Evolutionary conservation across 176 grass and related monocot species (phyloP).

Genomic region (Eragrostis curvula): DNA sequence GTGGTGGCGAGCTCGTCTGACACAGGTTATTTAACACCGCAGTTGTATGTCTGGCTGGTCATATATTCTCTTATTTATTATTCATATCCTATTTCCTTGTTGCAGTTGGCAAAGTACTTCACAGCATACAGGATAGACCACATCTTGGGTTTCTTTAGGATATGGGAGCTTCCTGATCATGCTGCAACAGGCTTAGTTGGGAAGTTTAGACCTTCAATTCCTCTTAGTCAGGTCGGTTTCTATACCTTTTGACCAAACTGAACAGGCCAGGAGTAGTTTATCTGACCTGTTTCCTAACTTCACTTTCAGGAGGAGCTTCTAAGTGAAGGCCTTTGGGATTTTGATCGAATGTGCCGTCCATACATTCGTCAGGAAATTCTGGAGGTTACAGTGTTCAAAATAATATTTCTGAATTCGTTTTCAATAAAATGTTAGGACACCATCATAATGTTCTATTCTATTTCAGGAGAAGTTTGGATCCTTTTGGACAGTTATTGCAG

Average conservation of each 20-base stretch:
- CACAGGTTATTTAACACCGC: slow-evolving; percentile 66
- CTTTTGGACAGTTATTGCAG: slow-evolving; percentile 78
- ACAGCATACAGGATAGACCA: slow-evolving; percentile 99
- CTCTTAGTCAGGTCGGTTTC: slow-evolving; percentile 91
- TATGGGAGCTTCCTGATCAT: slow-evolving; percentile 98
- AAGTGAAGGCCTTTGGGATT: slow-evolving; percentile 93
- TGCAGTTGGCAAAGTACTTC: slow-evolving; percentile 96
- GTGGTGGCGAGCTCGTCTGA: slow-evolving; percentile 91
- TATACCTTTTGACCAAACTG: slow-evolving; percentile 15
- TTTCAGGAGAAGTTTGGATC: slow-evolving; percentile 88
- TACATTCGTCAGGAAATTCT: slow-evolving; percentile 82
- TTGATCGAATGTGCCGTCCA: slow-evolving; percentile 85
- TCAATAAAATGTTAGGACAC: slow-evolving; percentile 26
- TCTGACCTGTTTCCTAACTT: slow-evolving; percentile 47
- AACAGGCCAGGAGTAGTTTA: slow-evolving; percentile 36
- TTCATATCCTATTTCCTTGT: slow-evolving; percentile 37
- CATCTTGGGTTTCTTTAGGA: slow-evolving; percentile 99
- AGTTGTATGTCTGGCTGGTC: slow-evolving; percentile 26
- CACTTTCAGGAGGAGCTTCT: slow-evolving; percentile 86
- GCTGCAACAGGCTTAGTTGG: slow-evolving; percentile 86
- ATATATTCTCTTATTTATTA: slow-evolving; percentile 34
- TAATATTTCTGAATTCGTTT: neutral
- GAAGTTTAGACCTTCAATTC: slow-evolving; percentile 95
- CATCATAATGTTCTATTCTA: slow-evolving; percentile 15
- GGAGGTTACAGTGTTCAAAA: slow-evolving; percentile 57